Percentiles rank a stretch among this genome's conserved stretches.
Conservation (phyloP, 2,329 filamentous ascomycete species). For the Penicillium sp. region DNA sequence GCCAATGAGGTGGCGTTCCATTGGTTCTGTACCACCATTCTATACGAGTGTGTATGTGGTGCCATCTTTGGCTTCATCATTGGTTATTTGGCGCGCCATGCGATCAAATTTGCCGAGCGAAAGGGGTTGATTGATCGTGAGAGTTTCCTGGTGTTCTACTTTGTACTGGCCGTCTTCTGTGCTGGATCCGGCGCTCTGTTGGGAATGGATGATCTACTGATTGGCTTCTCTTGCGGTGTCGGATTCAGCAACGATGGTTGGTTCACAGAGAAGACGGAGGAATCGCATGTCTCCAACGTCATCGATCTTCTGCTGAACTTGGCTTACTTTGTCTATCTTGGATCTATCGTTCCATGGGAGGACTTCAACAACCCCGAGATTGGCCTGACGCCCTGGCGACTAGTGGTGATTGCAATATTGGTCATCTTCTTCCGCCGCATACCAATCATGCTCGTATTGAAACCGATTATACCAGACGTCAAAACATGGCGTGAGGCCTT, state of each 20-base stretch:
- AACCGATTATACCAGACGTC: conserved; percentile 90
- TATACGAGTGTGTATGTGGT: conserved; percentile 95
- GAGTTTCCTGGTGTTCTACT: conserved; percentile 98
- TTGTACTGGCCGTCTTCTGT: conserved; percentile 90
- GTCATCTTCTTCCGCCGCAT: conserved; percentile 95
- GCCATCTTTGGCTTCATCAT: conserved; percentile 80
- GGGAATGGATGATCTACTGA: conserved; percentile 86
- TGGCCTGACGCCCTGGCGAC: conserved; percentile 76
- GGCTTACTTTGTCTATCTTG: conserved; percentile 96
- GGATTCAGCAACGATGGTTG: conserved; percentile 99
- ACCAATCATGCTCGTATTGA: conserved; percentile 84
- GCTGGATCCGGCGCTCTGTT: conserved; percentile 88
- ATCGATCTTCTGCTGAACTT: conserved; percentile 96
- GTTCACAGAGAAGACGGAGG: conserved; percentile 97
- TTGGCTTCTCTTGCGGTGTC: conserved; percentile 93
- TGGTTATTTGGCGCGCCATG: conserved; percentile 83
- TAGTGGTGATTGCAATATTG: conserved; percentile 88
- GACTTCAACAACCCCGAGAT: conserved; percentile 72
- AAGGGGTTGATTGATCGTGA: conserved; percentile 86
- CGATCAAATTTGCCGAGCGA: conserved; percentile 81
- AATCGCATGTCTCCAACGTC: conserved; percentile 97
- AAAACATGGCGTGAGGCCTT: conserved; percentile 97
- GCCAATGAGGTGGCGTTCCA: conserved; percentile 67
- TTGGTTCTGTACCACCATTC: conserved; percentile 81
- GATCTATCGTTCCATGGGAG: conserved; percentile 93